phyloP scores from a whole-genome alignment of 805 yeast species.

The Torulaspora maleeae region DNA sequence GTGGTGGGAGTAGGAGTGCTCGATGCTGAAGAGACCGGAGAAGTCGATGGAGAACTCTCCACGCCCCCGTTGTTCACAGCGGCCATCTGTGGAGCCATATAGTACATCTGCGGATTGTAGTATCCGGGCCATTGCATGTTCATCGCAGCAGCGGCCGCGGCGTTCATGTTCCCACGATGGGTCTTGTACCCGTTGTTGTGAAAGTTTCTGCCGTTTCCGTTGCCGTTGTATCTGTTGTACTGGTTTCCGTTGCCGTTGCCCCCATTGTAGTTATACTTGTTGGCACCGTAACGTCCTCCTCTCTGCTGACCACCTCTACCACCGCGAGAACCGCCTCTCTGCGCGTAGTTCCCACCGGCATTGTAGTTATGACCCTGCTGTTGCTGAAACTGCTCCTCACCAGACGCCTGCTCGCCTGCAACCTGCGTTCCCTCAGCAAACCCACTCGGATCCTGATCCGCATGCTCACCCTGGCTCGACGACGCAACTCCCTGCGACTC shows the following conservation, averaged over 20 bases:
- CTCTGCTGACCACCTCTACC: slow-evolving; percentile 15
- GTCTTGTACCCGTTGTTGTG: slow-evolving; percentile 15
- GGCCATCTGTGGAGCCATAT: slow-evolving; percentile 25
- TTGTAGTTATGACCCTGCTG: slow-evolving; percentile 8
- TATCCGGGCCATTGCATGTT: slow-evolving; percentile 29
- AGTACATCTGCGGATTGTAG: slow-evolving; percentile 26
- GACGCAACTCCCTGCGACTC: slow-evolving; percentile 10
- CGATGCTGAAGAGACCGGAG: slow-evolving; percentile 12
- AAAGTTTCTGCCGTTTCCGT: slow-evolving; percentile 8
- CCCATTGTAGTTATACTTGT: slow-evolving; percentile 11
- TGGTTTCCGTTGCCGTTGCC: slow-evolving; percentile 7
- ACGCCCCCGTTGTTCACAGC: slow-evolving; percentile 10
- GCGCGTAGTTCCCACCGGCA: slow-evolving; percentile 5
- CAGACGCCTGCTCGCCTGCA: too few relatives aligned
- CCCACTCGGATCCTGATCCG: slow-evolving; percentile 8
- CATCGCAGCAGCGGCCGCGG: slow-evolving; percentile 13
- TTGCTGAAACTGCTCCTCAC: slow-evolving; percentile 7
- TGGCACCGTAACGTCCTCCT: slow-evolving; percentile 15
- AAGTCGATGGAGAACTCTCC: slow-evolving; percentile 11
- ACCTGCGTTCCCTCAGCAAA: background rate
- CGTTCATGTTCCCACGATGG: slow-evolving; percentile 13
- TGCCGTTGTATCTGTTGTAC: slow-evolving; percentile 15
- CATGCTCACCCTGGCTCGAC: slow-evolving; percentile 4
- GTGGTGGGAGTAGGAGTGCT: slow-evolving; percentile 17
- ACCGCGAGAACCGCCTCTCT: slow-evolving; percentile 14